Evolutionary conservation across 345 rosid species (phyloP).

Genomic region (Leavenworthia alabamica): DNA sequence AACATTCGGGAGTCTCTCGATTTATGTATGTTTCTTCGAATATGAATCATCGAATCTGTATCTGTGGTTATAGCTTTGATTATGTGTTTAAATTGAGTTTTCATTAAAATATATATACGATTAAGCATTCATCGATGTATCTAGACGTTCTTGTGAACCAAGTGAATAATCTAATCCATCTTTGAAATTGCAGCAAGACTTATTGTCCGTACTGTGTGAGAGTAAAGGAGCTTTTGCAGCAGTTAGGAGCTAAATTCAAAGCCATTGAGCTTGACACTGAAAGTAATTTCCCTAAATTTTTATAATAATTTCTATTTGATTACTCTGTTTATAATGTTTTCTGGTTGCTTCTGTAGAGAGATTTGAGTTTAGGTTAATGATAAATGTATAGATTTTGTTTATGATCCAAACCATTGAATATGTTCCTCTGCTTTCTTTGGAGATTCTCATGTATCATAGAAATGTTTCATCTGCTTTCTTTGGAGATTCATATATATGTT

Average conservation of each 20-base stretch:
- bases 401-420: neutral
- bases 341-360: neutral
- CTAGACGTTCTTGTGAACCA: slow-evolving; percentile 11
- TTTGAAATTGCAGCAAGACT: slow-evolving; percentile 44
- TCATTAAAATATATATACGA: neutral
- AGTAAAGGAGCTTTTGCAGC: slow-evolving; percentile 60
- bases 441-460: no score
- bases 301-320: neutral
- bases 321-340: neutral
- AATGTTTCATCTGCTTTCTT: neutral
- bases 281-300: slow-evolving; percentile 30
- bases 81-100: neutral
- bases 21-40: neutral
- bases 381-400: neutral
- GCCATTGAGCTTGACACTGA: slow-evolving; percentile 56
- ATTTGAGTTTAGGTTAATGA: neutral
- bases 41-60: neutral
- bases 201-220: slow-evolving; percentile 56
- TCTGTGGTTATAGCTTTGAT: neutral
- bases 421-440: no score
- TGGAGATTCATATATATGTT: neutral
- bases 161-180: neutral
- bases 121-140: slow-evolving; percentile 7
- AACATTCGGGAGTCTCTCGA: neutral
- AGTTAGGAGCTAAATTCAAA: slow-evolving; percentile 47